Evolutionary conservation across 805 yeast species (phyloP), one percentile per base, ranked within the genome.

Genomic region (Nakazawaea sp.): DNA sequence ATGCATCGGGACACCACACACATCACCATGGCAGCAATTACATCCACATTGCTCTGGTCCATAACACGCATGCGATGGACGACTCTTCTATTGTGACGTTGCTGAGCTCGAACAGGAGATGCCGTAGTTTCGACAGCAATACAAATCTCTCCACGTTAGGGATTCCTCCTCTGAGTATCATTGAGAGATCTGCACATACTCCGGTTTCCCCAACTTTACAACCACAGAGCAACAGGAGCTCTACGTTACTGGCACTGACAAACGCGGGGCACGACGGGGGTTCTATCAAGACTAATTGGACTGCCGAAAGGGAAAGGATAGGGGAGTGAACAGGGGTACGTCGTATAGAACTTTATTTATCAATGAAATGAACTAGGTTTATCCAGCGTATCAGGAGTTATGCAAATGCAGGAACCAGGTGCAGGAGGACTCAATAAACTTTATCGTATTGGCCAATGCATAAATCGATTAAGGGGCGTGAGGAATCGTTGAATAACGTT

Each of bases 81-180:
- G 53, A 59, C 1, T 51, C 59, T 0, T 55, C 61, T 2, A 55
- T 59, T 16, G 46, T 59, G 5, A 59, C 64, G 2, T 49, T 59
- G 37, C 62, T 62, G 2, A 51, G 58, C 26, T 55, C 60, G 2
- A 54, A 61, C 2, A 48, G 62, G 18, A 44, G 61, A 40, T 43
- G 62, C 25, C 41, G 61, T 16, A 55, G 61, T 18, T 50, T 64
- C 7, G 68, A 70, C 27, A 33, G 38, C 19, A 68, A 73, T 19
- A 70, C 81, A 3, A 79, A 76, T 45, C 74, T 84, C 16, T 74
- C 82, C 35, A 75, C 82, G 0, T 64, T 76, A 19, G 86, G 86
- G 0, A 79, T 81, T 13, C 76, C 87, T 1, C 87, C 88, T 0
- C 81, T 84, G n/a, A 74, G 82, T 45, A 76, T 80, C 8, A 59